Percentiles rank a stretch among this genome's conserved stretches.
These are phyloP conservation scores for Eucalyptus globulus DNA, from an alignment of 345 rosid species.

Conservation along the genomic window DNA sequence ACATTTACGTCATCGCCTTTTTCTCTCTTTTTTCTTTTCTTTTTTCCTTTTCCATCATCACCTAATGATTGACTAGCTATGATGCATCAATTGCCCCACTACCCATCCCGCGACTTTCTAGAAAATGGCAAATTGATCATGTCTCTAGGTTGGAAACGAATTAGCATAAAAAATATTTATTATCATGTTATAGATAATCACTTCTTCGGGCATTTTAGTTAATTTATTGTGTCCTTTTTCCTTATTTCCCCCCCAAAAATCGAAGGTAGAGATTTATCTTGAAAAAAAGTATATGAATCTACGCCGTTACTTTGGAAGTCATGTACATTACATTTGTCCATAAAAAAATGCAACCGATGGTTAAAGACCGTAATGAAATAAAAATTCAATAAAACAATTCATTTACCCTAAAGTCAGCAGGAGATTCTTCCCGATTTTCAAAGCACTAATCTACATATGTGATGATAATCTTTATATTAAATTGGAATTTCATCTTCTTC, in stretches of 20 bases:
- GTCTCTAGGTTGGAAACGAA: not conserved
- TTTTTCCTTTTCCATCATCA: not conserved
- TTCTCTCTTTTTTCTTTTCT: too few species aligned
- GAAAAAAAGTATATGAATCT: too few species aligned
- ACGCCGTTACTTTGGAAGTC: not conserved
- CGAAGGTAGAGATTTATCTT: too few species aligned
- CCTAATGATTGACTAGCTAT: not conserved
- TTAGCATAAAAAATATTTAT: not conserved
- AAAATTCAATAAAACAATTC: too few species aligned
- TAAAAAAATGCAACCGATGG: too few species aligned
- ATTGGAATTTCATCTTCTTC: not conserved
- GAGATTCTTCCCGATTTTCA: too few species aligned
- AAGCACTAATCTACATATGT: too few species aligned
- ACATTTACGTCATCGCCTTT: not conserved
- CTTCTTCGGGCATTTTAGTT: constrained; percentile 34
- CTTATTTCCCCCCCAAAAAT: not conserved
- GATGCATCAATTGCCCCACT: not conserved
- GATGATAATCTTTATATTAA: not conserved
- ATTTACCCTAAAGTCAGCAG: too few species aligned
- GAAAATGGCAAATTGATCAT: not conserved
- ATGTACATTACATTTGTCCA: too few species aligned
- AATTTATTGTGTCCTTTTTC: not conserved
- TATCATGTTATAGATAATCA: too few species aligned
- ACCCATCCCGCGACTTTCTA: not conserved
- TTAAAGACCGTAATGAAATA: too few species aligned